A percentile compares a stretch with the other conserved stretches of the same genome.
These are phyloP conservation scores for Lachancea sp. DNA, from an alignment of 805 yeast species.

Conservation along the genomic window DNA sequence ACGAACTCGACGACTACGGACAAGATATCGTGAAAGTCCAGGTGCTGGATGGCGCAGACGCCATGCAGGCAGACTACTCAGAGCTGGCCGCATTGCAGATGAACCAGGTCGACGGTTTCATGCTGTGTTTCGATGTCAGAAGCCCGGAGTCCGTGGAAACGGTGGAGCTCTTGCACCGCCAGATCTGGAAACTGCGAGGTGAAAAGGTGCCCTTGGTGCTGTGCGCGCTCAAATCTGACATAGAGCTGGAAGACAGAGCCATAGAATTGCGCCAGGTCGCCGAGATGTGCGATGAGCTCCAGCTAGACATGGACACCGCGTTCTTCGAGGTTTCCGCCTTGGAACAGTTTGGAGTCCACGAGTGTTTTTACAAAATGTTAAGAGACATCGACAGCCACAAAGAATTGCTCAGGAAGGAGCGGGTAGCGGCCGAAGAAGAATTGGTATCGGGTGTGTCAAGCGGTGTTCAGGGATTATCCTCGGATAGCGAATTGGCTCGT, in stretches of 20 bases:
- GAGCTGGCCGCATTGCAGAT: slow-evolving; percentile 22
- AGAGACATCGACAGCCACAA: slow-evolving; percentile 14
- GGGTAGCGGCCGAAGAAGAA: neutral
- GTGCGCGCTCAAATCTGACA: slow-evolving; percentile 20
- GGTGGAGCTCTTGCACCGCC: slow-evolving; percentile 15
- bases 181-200: slow-evolving; percentile 19
- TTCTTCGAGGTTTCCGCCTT: slow-evolving; percentile 23
- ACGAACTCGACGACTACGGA: neutral
- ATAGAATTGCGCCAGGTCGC: slow-evolving; percentile 12
- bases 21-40: slow-evolving; percentile 14
- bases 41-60: slow-evolving; percentile 20
- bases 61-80: slow-evolving; percentile 20
- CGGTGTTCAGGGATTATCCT: too few species aligned
- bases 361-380: slow-evolving; percentile 13
- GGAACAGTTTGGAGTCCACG: slow-evolving; percentile 15
- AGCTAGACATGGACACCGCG: slow-evolving; percentile 11
- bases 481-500: neutral
- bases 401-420: neutral
- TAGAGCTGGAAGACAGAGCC: slow-evolving; percentile 9
- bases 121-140: slow-evolving; percentile 24
- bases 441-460: neutral
- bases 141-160: slow-evolving; percentile 17
- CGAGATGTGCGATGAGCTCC: slow-evolving; percentile 15
- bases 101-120: slow-evolving; percentile 27
- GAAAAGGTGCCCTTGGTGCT: slow-evolving; percentile 20